phyloP scores from a whole-genome alignment of 106 monocot species.

The Agapanthus africanus region DNA sequence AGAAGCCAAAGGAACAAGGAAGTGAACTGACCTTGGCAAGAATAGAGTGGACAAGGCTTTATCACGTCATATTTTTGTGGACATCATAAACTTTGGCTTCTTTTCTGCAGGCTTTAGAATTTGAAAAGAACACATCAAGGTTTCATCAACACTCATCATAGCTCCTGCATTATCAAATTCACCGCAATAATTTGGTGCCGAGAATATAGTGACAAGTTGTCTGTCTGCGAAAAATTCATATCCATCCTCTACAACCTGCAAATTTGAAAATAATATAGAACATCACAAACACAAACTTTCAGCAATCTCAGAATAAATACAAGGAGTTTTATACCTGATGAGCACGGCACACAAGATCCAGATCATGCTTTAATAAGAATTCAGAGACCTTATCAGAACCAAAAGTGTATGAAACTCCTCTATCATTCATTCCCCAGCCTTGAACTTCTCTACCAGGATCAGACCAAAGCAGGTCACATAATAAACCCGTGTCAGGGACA shows the following conservation, averaged over 20 bases:
- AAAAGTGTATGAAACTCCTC: constrained; percentile 47
- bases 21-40: neutral
- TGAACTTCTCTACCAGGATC: constrained; percentile 43
- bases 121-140: constrained; percentile 27
- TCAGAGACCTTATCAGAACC: constrained; percentile 43
- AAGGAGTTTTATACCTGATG: constrained; percentile 27
- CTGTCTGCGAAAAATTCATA: constrained; percentile 59
- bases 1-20: too few species aligned
- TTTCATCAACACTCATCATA: constrained; percentile 39
- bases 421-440: constrained; percentile 51
- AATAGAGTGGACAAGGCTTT: neutral
- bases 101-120: neutral
- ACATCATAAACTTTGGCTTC: neutral
- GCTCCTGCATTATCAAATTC: constrained; percentile 41
- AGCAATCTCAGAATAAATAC: too few species aligned
- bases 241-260: constrained; percentile 53
- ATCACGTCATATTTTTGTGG: neutral
- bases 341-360: constrained; percentile 42
- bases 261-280: neutral
- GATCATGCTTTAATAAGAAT: constrained; percentile 36
- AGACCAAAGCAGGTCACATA: constrained; percentile 56
- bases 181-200: constrained; percentile 38
- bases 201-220: constrained; percentile 50
- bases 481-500: constrained; percentile 44
- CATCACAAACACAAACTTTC: neutral